These are phyloP conservation scores for Paraurostyla sp. DNA, from an alignment of 73 alveolate genomes.

Conservation along the genomic window DNA sequence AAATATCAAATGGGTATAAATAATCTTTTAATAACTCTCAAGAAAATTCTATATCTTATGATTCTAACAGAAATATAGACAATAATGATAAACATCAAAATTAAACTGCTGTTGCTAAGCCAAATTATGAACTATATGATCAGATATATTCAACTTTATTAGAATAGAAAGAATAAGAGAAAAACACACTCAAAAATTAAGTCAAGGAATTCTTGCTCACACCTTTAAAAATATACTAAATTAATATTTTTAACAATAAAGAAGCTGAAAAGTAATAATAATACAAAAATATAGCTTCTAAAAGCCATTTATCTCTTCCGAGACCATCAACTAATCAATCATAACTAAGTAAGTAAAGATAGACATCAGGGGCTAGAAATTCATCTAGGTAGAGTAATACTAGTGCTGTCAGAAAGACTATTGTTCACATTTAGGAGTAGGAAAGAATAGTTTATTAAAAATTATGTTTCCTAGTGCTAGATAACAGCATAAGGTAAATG, in stretches of 20 bases:
- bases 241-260: background rate
- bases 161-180: background rate
- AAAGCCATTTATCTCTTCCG: background rate
- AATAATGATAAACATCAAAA: background rate
- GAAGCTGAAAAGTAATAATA: background rate
- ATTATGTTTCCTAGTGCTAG: background rate
- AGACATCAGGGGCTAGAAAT: too few relatives aligned
- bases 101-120: background rate
- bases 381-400: background rate
- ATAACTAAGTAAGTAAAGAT: background rate
- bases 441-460: background rate
- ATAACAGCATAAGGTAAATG: background rate
- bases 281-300: background rate
- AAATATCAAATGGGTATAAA: too few relatives aligned
- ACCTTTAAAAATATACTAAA: background rate
- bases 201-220: background rate
- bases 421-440: background rate
- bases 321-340: too few relatives aligned
- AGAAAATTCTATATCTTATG: too few relatives aligned
- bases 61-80: too few relatives aligned
- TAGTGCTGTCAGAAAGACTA: background rate
- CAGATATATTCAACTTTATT: background rate
- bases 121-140: background rate
- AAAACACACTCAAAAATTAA: background rate
- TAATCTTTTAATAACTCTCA: too few relatives aligned